Base-by-base conservation (phyloP, 176 grass and related monocot species). In the Carex cristatella region DNA sequence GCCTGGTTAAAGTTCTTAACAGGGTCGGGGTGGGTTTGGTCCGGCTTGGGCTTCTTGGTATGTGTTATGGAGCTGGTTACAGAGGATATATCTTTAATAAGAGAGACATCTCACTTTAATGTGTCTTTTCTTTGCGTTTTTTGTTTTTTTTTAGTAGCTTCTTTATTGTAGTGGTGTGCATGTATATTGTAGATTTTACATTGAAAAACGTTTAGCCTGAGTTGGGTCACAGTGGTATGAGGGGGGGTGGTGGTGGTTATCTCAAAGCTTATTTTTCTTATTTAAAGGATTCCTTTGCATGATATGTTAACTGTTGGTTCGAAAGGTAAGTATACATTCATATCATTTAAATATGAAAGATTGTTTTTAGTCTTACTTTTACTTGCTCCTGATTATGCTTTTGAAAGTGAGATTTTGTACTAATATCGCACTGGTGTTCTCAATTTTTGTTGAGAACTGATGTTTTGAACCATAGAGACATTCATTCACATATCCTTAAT, bases 181-280 rank as follows among this genome's bases (percentile, higher is more conserved):
- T 83, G 81, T 83, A 83, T 83, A 67, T 67, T 83, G 81, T 67
- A 83, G 81, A 54, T 69, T 83, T 72, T 54, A 54, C 42, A 65
- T 42, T 82, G 79, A 64, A 57, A 55, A 56, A 3, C 33, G 27
- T 79, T 51, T 49, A 58, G 74, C 13, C 14, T 58, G 74, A 10
- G 27, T 79, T 79, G 30, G 3, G 74, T 35, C 28, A 79, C 58
- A 79, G 13, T 79, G 74, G 74, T 63, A 63, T 0, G 40, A 48
- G n/a, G 16, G 27, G 31, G 18, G 30, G 2, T 32, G 1, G 1
- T 57, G 48, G 74, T 79, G 74, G 13, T 79, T 32, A 57, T 57
- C 67, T 77, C 19, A 35, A 16, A 56, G 14, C 3, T 10, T 69
- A 31, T 15, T 23, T 53, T 31, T 27, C 3, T 14, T 33, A 69